Base-by-base conservation (phyloP, 257 asterid species). In the Petrea volubilis region DNA sequence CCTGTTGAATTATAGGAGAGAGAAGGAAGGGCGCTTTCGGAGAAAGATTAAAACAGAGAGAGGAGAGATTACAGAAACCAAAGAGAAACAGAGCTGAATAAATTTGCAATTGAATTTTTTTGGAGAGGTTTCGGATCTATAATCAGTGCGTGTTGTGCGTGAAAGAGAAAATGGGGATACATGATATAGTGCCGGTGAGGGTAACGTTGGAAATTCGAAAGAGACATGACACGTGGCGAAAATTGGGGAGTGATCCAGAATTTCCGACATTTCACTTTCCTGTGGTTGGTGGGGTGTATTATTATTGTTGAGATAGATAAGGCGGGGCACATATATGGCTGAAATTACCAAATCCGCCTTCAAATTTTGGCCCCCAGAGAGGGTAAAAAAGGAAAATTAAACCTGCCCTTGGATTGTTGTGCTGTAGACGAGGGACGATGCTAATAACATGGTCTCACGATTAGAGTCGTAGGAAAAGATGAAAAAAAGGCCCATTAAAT, bases 131-230 rank as follows among this genome's bases (percentile, higher is more conserved):
- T 60, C n/a, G 71, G 82, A 79, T 84, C 77, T 68, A 67, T 27
- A 74, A 56, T 56, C 43, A 51, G 62, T 31, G 67, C 25, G 53
- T 31, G 60, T 18, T 8, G 46, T 12, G 71, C 20, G 68, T 60
- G 77, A 77, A 52, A 60, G 25, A 46, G 3, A 64, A 43, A 51
- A 38, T 27, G 20, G 38, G 25, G 6, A 29, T 40, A 71, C 78
- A 82, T 57, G 71, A 25, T 68, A 74, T 74, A 74, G 27, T 69
- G 78, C 76, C 64, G 71, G 74, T 36, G 68, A 77, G 90, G 96
- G 80, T 24, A 77, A 0, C 53, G 9, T 9, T 13, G 90, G 74
- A 72, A 84, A 43, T 63, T 70, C 10, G 0, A 0, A 0, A 10
- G 4, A 0, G 6, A 9, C 2, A n/a, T 56, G 80, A 78, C 86